Evolutionary conservation across 2,329 filamentous ascomycete genomes (phyloP).

Genomic region (Lachnellula cervina): DNA sequence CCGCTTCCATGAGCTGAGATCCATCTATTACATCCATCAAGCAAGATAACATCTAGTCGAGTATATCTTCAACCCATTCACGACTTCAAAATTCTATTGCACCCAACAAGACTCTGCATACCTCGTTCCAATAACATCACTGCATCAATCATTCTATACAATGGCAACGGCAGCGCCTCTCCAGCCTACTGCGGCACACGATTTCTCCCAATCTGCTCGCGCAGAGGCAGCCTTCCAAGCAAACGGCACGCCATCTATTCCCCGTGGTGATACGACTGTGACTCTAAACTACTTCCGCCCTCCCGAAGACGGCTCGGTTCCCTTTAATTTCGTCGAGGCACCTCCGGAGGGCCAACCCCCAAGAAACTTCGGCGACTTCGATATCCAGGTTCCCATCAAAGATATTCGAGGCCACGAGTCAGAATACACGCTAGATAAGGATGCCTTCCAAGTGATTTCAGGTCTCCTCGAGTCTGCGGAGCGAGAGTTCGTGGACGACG

Average conservation of each 20-base stretch:
- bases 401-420: constrained; percentile 71
- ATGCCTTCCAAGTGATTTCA: constrained; percentile 67
- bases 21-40: not conserved
- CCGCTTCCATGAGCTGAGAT: not conserved
- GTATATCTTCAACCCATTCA: not conserved
- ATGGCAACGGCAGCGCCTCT: constrained; percentile 37
- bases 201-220: constrained; percentile 30
- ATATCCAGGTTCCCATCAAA: constrained; percentile 42
- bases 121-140: not conserved
- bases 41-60: not conserved
- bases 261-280: constrained; percentile 48
- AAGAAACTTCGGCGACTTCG: constrained; percentile 28
- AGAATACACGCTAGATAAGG: constrained; percentile 62
- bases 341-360: constrained; percentile 26
- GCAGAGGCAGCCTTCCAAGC: constrained; percentile 19
- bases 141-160: constrained; percentile 18
- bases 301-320: constrained; percentile 48
- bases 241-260: constrained; percentile 26
- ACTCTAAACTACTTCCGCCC: constrained; percentile 50
- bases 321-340: constrained; percentile 51
- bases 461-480: constrained; percentile 53
- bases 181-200: constrained; percentile 38
- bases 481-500: constrained; percentile 62
- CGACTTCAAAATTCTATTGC: not conserved
- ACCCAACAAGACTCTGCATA: not conserved